Evolutionary conservation across 2,329 filamentous ascomycete genomes (phyloP).

Genomic region (Mycogone perniciosa): DNA sequence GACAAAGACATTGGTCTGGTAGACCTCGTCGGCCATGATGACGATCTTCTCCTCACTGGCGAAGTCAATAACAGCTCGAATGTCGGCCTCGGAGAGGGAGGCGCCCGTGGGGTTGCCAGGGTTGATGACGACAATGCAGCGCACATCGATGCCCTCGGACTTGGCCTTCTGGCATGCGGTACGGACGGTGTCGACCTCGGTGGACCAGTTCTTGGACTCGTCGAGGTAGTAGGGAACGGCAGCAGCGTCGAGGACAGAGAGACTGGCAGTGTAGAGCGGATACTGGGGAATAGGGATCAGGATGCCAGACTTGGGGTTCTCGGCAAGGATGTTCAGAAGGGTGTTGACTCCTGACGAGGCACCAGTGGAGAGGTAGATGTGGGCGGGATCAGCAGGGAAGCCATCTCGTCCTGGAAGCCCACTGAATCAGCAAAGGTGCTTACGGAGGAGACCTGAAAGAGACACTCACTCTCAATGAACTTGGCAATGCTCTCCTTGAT

Average conservation of each 20-base stretch:
- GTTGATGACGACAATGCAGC: slow-evolving; percentile 95
- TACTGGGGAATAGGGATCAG: slow-evolving; percentile 97
- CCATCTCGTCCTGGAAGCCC: slow-evolving; percentile 65
- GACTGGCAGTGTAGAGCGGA: slow-evolving; percentile 90
- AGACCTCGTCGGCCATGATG: slow-evolving; percentile 92
- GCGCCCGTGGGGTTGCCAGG: slow-evolving; percentile 96
- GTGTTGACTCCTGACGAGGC: slow-evolving; percentile 94
- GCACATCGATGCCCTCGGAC: slow-evolving; percentile 73
- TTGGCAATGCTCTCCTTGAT: slow-evolving; percentile 86
- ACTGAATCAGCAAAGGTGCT: slow-evolving; percentile 1
- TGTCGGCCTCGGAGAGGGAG: slow-evolving; percentile 69
- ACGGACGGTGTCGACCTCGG: slow-evolving; percentile 73
- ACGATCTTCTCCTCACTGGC: slow-evolving; percentile 81
- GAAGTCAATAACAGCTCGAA: slow-evolving; percentile 79
- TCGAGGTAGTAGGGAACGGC: slow-evolving; percentile 93
- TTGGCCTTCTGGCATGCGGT: slow-evolving; percentile 67
- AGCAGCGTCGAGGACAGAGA: slow-evolving; percentile 75
- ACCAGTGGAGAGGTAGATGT: slow-evolving; percentile 86
- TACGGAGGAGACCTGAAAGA: not conserved
- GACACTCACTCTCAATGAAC: slow-evolving; percentile 74
- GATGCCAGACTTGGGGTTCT: slow-evolving; percentile 68
- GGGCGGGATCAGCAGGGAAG: slow-evolving; percentile 69
- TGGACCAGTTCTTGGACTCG: slow-evolving; percentile 81
- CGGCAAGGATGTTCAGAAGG: slow-evolving; percentile 82
- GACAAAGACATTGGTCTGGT: slow-evolving; percentile 97